Evolutionary conservation across 345 rosid species (phyloP).

Genomic region (Fremontodendron californicum): DNA sequence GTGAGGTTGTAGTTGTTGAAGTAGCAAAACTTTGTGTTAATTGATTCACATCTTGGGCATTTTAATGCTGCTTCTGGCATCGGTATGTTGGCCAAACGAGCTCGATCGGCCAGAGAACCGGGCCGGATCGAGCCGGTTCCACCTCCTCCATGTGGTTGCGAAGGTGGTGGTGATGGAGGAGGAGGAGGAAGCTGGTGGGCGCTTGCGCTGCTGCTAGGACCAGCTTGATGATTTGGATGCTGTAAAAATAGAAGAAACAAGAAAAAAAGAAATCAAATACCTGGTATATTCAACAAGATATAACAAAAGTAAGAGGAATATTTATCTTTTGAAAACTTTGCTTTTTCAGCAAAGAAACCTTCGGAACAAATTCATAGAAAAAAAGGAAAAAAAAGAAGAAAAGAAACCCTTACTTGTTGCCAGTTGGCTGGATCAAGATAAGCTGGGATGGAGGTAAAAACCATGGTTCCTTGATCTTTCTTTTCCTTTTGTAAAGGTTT

Average conservation of each 20-base stretch:
- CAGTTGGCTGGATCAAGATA: slow-evolving; percentile 98
- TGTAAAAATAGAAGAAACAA: slow-evolving; percentile 26
- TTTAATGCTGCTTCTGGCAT: slow-evolving; percentile 72
- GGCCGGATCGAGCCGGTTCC: slow-evolving; percentile 64
- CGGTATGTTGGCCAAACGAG: slow-evolving; percentile 79
- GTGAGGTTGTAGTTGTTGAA: slow-evolving; percentile 94
- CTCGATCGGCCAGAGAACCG: slow-evolving; percentile 91
- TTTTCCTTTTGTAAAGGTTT: slow-evolving; percentile 47
- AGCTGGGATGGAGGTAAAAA: slow-evolving; percentile 82
- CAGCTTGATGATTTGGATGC: slow-evolving; percentile 43
- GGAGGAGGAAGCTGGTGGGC: slow-evolving; percentile 45
- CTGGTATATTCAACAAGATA: slow-evolving; percentile 55
- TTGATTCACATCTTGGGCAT: slow-evolving; percentile 93
- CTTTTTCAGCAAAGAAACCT: slow-evolving; percentile 29
- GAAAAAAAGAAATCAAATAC: slow-evolving; percentile 30
- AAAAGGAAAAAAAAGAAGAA: not conserved
- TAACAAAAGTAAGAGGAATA: slow-evolving; percentile 38
- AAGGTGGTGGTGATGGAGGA: slow-evolving; percentile 44
- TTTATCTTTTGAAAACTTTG: slow-evolving; percentile 39
- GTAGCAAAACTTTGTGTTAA: slow-evolving; percentile 93
- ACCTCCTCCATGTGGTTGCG: slow-evolving; percentile 56
- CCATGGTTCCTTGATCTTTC: slow-evolving; percentile 53
- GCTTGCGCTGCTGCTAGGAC: slow-evolving; percentile 25
- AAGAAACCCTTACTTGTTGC: slow-evolving; percentile 63
- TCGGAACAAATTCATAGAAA: not conserved